Conservation (phyloP, 106 monocot genomes). For the Chionographis japonica region DNA sequence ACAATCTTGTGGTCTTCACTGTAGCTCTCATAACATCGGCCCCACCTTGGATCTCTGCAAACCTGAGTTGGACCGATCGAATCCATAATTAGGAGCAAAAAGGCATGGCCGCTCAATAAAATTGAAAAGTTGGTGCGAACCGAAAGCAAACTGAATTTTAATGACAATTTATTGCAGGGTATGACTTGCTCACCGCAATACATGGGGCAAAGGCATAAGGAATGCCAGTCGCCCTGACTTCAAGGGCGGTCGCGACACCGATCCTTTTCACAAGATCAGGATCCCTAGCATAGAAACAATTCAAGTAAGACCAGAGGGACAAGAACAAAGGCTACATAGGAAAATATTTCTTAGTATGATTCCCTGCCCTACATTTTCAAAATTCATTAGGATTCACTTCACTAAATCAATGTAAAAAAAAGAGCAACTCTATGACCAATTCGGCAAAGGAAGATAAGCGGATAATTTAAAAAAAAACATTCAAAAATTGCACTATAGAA, state of each 20-base stretch:
- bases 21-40: conserved; percentile 30
- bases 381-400: too few relatives aligned
- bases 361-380: too few relatives aligned
- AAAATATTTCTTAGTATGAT: too few relatives aligned
- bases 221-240: conserved; percentile 19
- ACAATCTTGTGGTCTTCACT: conserved; percentile 31
- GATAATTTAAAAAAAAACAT: not conserved
- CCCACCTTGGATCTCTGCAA: conserved; percentile 32
- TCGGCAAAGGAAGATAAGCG: not conserved
- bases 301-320: not conserved
- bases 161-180: too few relatives aligned
- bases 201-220: conserved; percentile 18
- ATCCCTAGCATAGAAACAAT: conserved; percentile 34
- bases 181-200: conserved; percentile 8
- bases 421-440: not conserved
- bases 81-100: too few relatives aligned
- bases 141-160: too few relatives aligned
- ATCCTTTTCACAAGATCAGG: conserved; percentile 25
- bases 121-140: too few relatives aligned
- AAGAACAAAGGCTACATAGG: not conserved
- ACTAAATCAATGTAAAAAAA: too few relatives aligned
- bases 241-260: conserved; percentile 14
- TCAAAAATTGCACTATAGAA: not conserved
- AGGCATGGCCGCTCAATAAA: too few relatives aligned
- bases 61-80: conserved; percentile 5